A percentile compares a stretch with the other conserved stretches of the same genome.
Conservation (phyloP, 495 filamentous ascomycete species). For the Penicillium antarcticum region DNA sequence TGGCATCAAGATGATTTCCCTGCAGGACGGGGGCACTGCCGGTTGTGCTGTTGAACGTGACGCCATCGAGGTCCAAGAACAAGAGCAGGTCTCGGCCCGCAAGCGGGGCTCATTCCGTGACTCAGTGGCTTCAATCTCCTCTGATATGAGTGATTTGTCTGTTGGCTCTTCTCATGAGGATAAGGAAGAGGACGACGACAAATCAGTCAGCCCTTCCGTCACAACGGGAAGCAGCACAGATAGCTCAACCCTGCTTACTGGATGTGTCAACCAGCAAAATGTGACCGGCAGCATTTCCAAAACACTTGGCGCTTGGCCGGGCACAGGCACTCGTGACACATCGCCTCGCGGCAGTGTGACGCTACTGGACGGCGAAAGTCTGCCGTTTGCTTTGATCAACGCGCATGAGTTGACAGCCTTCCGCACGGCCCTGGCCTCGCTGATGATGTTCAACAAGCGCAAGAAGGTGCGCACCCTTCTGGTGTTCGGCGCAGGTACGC, state of each 20-base stretch:
- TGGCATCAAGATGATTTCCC: slow-evolving; percentile 63
- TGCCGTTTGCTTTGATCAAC: slow-evolving; percentile 75
- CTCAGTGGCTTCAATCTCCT: slow-evolving; percentile 38
- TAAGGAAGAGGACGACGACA: slow-evolving; percentile 1
- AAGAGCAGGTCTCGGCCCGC: slow-evolving; percentile 10
- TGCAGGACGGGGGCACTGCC: slow-evolving; percentile 33
- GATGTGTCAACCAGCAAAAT: slow-evolving; percentile 34
- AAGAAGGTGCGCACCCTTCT: slow-evolving; percentile 65
- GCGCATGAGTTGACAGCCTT: slow-evolving; percentile 88
- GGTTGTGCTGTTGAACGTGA: slow-evolving; percentile 33
- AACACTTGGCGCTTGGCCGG: slow-evolving; percentile 39
- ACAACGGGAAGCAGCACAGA: slow-evolving; percentile 21
- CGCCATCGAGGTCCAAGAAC: slow-evolving; percentile 13
- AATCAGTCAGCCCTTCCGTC: slow-evolving; percentile 17
- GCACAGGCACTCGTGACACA: slow-evolving; percentile 47
- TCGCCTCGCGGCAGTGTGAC: slow-evolving; percentile 77
- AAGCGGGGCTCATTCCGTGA: slow-evolving; percentile 18
- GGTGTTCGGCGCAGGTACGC: slow-evolving; percentile 86
- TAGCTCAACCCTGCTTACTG: slow-evolving; percentile 28
- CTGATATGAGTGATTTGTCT: slow-evolving; percentile 39
- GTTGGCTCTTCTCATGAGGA: slow-evolving; percentile 35
- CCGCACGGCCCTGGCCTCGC: slow-evolving; percentile 81
- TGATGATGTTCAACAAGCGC: slow-evolving; percentile 71
- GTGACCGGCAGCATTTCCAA: slow-evolving; percentile 27
- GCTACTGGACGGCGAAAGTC: slow-evolving; percentile 63